phyloP scores from a whole-genome alignment of 2,329 filamentous ascomycete species.

The Coleophoma eucalyptorum region DNA sequence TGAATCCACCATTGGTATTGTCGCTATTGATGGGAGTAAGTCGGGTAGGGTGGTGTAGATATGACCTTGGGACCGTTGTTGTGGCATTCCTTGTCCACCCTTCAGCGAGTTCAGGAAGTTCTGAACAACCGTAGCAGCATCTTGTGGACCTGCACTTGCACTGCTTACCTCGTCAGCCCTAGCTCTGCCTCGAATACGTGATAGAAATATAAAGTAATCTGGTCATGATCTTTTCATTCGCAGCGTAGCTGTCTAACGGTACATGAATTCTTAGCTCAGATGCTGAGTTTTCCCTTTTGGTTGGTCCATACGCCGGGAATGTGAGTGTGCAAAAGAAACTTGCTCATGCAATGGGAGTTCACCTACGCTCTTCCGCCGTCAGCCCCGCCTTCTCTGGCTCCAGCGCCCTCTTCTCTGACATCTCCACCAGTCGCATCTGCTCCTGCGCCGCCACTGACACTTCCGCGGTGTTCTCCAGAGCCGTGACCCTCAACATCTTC shows the following conservation, averaged over 20 bases:
- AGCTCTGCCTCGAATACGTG: constrained; percentile 4
- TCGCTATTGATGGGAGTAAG: constrained; percentile 73
- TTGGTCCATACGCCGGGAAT: background rate
- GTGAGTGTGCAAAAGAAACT: too few species aligned
- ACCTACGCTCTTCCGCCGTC: constrained; percentile 99
- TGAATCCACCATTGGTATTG: constrained; percentile 69
- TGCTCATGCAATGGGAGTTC: constrained; percentile 11
- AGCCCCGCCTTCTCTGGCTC: constrained; percentile 85
- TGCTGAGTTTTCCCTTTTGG: constrained; percentile 13
- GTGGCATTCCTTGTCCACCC: constrained; percentile 37
- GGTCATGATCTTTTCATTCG: constrained; percentile 21
- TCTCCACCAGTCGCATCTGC: constrained; percentile 87
- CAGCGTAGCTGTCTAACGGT: constrained; percentile 26
- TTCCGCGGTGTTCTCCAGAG: constrained; percentile 53
- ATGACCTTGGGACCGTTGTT: constrained; percentile 49
- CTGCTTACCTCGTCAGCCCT: constrained; percentile 48
- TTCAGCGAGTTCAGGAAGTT: constrained; percentile 85
- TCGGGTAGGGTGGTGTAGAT: constrained; percentile 82
- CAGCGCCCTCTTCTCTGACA: constrained; percentile 83
- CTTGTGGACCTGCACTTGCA: constrained; percentile 52
- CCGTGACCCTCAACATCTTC: constrained; percentile 70
- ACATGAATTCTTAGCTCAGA: constrained; percentile 19
- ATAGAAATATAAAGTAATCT: constrained; percentile 2
- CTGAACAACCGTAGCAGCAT: constrained; percentile 76
- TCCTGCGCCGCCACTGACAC: constrained; percentile 76